phyloP scores from a whole-genome alignment of 768 basidiomycete species.

The Lactarius hengduanensis region DNA sequence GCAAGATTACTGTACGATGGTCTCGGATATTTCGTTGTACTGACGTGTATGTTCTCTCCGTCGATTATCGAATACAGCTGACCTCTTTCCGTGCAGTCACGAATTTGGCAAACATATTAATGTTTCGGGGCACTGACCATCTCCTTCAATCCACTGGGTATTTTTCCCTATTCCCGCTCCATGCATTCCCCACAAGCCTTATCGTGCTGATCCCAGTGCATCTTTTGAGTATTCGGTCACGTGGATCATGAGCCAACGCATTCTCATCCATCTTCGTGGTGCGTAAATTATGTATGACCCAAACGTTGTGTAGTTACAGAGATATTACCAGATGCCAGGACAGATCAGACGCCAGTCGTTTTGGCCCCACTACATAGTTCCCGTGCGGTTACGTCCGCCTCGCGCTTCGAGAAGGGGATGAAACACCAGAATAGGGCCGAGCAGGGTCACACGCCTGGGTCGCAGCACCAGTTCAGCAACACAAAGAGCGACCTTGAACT shows the following conservation, averaged over 20 bases:
- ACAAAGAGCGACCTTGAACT: constrained; percentile 26
- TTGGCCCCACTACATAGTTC: background rate
- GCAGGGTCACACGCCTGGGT: background rate
- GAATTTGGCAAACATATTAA: constrained; percentile 34
- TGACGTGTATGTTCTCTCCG: constrained; percentile 41
- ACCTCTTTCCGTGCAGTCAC: constrained; percentile 23
- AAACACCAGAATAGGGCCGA: background rate
- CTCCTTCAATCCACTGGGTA: constrained; percentile 30
- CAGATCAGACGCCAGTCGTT: constrained; percentile 16
- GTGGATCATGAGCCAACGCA: constrained; percentile 39
- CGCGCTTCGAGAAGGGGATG: background rate
- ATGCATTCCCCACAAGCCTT: background rate
- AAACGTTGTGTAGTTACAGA: background rate
- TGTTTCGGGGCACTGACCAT: constrained; percentile 30
- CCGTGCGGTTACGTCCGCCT: background rate
- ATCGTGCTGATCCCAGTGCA: constrained; percentile 27
- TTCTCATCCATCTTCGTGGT: constrained; percentile 39
- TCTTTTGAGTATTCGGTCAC: constrained; percentile 37
- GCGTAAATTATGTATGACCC: constrained; percentile 11
- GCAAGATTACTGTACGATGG: constrained; percentile 70
- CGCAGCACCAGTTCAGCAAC: background rate
- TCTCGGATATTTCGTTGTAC: constrained; percentile 55
- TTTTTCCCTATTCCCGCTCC: background rate
- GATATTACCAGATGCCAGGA: constrained; percentile 27
- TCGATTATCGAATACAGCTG: background rate